A percentile compares a stretch with the other conserved stretches of the same genome.
These are phyloP conservation scores for Dacryopinax primogenitus DNA, from an alignment of 768 basidiomycete genomes.

Conservation along the genomic window DNA sequence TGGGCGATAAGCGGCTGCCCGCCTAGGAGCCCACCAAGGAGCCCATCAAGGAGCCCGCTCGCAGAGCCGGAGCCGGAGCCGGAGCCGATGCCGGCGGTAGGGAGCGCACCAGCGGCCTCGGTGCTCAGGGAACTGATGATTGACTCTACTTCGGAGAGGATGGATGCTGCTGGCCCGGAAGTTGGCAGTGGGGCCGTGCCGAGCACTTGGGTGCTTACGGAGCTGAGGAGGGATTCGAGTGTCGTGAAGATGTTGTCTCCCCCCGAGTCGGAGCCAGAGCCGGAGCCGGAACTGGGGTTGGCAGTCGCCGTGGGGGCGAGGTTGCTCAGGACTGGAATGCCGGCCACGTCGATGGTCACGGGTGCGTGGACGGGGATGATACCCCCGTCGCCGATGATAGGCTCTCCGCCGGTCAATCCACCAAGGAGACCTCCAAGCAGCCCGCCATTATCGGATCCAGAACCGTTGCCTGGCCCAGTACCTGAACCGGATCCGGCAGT, in stretches of 20 bases:
- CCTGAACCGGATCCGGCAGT: background rate
- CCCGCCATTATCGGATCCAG: background rate
- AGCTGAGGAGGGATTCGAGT: background rate
- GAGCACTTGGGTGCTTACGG: background rate
- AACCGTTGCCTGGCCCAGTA: background rate
- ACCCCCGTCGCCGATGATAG: conserved; percentile 1
- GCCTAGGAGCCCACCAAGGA: background rate
- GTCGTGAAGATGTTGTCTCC: background rate
- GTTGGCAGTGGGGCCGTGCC: background rate
- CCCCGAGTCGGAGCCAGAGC: background rate
- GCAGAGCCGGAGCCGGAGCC: background rate
- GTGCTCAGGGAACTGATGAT: conserved; percentile 1
- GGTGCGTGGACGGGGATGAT: background rate
- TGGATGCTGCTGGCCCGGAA: background rate
- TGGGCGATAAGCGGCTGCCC: background rate
- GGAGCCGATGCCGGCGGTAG: background rate
- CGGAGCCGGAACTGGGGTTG: background rate
- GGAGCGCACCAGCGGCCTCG: background rate
- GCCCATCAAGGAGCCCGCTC: background rate
- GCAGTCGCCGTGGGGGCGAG: background rate
- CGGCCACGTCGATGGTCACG: background rate
- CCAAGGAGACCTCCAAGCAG: background rate
- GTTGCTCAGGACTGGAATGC: background rate
- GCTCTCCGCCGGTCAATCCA: background rate
- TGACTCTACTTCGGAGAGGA: background rate